Evolutionary conservation across 2,329 filamentous ascomycete species (phyloP), one percentile per base, ranked within the genome.

Genomic region (Xylaria sp.): DNA sequence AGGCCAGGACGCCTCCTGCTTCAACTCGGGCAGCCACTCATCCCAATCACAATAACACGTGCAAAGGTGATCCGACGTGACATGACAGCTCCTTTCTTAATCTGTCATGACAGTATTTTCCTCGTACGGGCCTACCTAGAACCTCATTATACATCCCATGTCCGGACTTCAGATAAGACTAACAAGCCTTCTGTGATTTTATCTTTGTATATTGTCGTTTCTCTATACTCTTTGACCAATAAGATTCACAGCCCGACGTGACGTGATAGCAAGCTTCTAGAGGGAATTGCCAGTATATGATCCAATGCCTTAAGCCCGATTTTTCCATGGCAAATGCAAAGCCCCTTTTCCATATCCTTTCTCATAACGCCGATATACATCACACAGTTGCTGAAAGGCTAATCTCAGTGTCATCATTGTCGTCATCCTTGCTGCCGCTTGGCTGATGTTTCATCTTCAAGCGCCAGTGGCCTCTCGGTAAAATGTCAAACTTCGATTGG

Each of bases 381-480:
- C 66, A 72, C 61, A 61, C 36, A 69, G 41, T 58, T 71, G 63
- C 63, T 59, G n/a, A 52, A 60, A 62, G 36, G 48, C 50, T 53
- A 57, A 63, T 57, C 23, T 41, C 18, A 61, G 56, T 39, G 57
- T 46, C 45, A 56, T 66, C 23, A 52, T 68, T 46, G 56, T 46
- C 20, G 6, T 63, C 43, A 18, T 20, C n/a, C 46, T 48, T 25
- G 30, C 34, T 34, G 32, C 28, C 32, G 23, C 32, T 13, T 30
- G 20, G 55, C 25, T 25, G 41, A 32, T 25, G 8, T 23, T 20
- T 20, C 60, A n/a, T 30, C 32, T 59, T 65, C 28, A 72, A 25
- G 68, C 68, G n/a, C 92, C 92, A 23, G 90, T 94, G 58, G 93
- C 93, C 81, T 97, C 93, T 48, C 93, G 85, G 78, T 97, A 97